Percentiles rank a stretch among this genome's conserved stretches.
Conservation (phyloP, 2,329 filamentous ascomycete genomes). For the Trichophyton simii region DNA sequence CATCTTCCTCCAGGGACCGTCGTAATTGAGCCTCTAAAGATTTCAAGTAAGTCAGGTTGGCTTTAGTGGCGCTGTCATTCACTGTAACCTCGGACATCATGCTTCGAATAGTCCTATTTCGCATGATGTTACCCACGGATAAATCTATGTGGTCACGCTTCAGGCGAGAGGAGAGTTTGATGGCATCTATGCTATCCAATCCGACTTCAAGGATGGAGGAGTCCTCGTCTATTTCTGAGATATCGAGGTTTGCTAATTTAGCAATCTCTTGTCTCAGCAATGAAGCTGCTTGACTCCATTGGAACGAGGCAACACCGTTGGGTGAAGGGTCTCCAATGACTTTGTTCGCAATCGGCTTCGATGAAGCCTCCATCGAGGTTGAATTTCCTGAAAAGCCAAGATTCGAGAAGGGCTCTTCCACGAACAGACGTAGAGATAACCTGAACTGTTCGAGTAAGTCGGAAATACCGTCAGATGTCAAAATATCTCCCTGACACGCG, state of each 20-base stretch:
- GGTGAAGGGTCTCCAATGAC: neutral
- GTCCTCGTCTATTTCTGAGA: conserved; percentile 41
- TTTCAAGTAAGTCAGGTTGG: neutral
- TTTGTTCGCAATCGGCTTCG: neutral
- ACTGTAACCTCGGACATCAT: conserved; percentile 35
- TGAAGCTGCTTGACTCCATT: conserved; percentile 46
- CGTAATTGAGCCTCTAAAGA: conserved; percentile 23
- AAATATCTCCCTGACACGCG: conserved; percentile 42
- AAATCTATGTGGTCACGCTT: conserved; percentile 48
- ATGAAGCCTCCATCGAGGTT: neutral
- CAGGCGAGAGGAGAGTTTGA: conserved; percentile 66
- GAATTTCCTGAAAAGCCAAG: neutral
- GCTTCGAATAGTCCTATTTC: conserved; percentile 51
- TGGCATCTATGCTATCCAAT: conserved; percentile 82
- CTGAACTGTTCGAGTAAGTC: conserved; percentile 36
- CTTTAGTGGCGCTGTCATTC: conserved; percentile 3
- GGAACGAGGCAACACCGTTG: conserved; percentile 28
- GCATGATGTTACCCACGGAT: conserved; percentile 66
- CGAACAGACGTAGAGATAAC: conserved; percentile 25
- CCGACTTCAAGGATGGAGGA: conserved; percentile 69
- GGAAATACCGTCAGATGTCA: conserved; percentile 25
- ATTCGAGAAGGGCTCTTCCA: conserved; percentile 20
- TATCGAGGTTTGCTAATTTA: conserved; percentile 43
- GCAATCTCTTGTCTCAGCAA: conserved; percentile 52
- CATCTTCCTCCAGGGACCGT: conserved; percentile 26